A percentile compares a stretch with the other conserved stretches of the same genome.
Conservation (phyloP, 192 early-diverging fungal genomes). For the Spizellomyces punctatus region DNA sequence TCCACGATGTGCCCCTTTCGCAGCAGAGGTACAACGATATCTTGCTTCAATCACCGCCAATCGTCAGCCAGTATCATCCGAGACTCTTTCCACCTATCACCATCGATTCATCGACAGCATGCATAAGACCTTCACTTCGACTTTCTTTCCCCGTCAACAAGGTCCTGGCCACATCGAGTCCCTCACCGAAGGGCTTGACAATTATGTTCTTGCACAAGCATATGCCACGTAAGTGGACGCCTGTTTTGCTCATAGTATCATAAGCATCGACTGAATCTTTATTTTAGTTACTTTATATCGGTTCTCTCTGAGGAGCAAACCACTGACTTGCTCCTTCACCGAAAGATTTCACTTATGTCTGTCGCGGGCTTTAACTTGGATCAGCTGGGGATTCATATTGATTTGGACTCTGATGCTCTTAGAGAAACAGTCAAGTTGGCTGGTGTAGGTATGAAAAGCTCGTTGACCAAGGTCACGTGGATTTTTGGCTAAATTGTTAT, state of each 20-base stretch:
- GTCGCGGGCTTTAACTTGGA: conserved; percentile 15
- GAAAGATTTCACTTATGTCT: conserved; percentile 21
- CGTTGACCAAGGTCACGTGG: background rate
- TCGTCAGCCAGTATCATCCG: conserved; percentile 5
- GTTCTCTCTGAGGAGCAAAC: conserved; percentile 15
- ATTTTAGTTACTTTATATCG: conserved; percentile 17
- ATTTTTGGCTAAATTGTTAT: background rate
- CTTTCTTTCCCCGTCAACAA: background rate
- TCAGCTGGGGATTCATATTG: conserved; percentile 15
- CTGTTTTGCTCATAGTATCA: background rate
- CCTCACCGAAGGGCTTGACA: conserved; percentile 6
- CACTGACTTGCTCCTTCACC: conserved; percentile 18
- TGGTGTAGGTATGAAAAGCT: conserved; percentile 12
- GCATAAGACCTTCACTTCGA: background rate
- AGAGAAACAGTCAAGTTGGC: conserved; percentile 21
- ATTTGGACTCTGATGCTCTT: background rate
- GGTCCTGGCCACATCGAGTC: conserved; percentile 3
- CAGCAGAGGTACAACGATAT: conserved; percentile 19
- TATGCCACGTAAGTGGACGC: conserved; percentile 2
- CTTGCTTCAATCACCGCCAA: background rate
- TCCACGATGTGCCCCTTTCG: background rate
- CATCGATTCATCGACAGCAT: conserved; percentile 6
- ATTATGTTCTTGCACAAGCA: conserved; percentile 12
- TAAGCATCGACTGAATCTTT: background rate
- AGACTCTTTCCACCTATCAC: conserved; percentile 15